Evolutionary conservation across 306 rosid species (phyloP).

Genomic region (Gastrolobium villosum): DNA sequence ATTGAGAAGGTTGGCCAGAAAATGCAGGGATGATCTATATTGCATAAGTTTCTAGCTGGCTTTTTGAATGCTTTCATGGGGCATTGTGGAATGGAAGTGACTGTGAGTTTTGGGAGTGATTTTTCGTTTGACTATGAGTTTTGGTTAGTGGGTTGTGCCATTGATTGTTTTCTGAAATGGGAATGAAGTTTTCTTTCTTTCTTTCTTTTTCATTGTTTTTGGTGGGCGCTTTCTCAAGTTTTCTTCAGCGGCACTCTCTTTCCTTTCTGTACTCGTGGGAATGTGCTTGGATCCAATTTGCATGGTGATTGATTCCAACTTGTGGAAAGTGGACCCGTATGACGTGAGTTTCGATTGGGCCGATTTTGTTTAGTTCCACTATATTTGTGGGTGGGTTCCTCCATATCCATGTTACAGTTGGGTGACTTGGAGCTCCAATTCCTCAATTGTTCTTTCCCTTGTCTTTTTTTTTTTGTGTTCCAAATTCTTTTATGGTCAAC

Average conservation of each 20-base stretch:
- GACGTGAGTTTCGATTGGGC: slow-evolving; percentile 47
- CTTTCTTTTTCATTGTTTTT: too few species aligned
- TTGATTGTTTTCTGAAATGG: slow-evolving; percentile 52
- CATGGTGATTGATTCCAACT: slow-evolving; percentile 60
- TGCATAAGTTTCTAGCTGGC: slow-evolving; percentile 61
- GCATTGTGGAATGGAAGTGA: slow-evolving; percentile 62
- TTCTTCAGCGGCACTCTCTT: slow-evolving; percentile 46
- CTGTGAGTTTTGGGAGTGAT: slow-evolving; percentile 60
- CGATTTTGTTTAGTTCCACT: slow-evolving; percentile 42
- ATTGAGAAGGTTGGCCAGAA: slow-evolving; percentile 53
- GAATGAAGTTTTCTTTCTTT: background rate
- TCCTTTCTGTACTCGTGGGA: slow-evolving; percentile 46
- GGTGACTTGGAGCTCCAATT: slow-evolving; percentile 45
- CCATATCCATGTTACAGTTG: slow-evolving; percentile 40
- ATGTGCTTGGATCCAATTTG: slow-evolving; percentile 72
- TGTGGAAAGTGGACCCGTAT: slow-evolving; percentile 57
- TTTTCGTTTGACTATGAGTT: slow-evolving; percentile 68
- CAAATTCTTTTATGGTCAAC: slow-evolving; percentile 31
- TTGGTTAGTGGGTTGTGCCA: slow-evolving; percentile 67
- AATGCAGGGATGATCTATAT: slow-evolving; percentile 50
- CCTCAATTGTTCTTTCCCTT: slow-evolving; percentile 5
- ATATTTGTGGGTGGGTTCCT: slow-evolving; percentile 40
- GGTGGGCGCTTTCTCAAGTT: slow-evolving; percentile 14
- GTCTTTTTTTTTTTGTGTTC: slow-evolving; percentile 21
- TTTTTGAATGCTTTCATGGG: slow-evolving; percentile 55